phyloP scores from a whole-genome alignment of 2,329 filamentous ascomycete genomes.

The Calonectria montana region DNA sequence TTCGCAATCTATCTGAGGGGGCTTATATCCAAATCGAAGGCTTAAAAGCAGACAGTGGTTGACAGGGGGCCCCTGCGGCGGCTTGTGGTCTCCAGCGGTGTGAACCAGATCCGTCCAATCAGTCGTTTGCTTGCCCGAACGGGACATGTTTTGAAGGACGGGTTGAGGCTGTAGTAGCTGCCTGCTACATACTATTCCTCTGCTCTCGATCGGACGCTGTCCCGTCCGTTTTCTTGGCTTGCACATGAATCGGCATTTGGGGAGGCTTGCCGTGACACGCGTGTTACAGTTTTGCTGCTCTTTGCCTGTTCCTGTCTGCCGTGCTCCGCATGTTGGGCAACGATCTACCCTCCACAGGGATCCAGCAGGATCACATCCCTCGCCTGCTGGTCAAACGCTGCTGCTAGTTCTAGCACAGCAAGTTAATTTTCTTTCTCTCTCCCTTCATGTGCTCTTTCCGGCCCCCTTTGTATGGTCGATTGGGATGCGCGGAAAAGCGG shows the following conservation, averaged over 20 bases:
- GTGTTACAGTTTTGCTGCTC: neutral
- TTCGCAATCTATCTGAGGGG: conserved; percentile 14
- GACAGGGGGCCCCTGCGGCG: conserved; percentile 13
- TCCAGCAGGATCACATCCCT: neutral
- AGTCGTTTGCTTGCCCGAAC: neutral
- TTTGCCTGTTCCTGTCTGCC: neutral
- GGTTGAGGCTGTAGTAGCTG: neutral
- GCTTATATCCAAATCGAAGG: neutral
- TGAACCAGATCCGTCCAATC: neutral
- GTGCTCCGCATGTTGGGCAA: neutral
- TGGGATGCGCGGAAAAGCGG: neutral
- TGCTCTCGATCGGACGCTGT: neutral
- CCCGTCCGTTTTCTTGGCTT: neutral
- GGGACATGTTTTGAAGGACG: neutral
- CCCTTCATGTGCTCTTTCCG: neutral
- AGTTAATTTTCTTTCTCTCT: neutral
- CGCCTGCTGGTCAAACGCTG: neutral
- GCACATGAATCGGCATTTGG: neutral
- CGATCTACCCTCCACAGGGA: neutral
- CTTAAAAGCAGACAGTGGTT: neutral
- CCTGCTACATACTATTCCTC: neutral
- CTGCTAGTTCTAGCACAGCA: neutral
- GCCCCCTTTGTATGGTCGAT: neutral
- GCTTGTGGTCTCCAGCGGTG: neutral
- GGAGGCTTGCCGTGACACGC: neutral